These are phyloP conservation scores for Glebionis coronaria DNA, from an alignment of 129 eudicot species.

Conservation along the genomic window DNA sequence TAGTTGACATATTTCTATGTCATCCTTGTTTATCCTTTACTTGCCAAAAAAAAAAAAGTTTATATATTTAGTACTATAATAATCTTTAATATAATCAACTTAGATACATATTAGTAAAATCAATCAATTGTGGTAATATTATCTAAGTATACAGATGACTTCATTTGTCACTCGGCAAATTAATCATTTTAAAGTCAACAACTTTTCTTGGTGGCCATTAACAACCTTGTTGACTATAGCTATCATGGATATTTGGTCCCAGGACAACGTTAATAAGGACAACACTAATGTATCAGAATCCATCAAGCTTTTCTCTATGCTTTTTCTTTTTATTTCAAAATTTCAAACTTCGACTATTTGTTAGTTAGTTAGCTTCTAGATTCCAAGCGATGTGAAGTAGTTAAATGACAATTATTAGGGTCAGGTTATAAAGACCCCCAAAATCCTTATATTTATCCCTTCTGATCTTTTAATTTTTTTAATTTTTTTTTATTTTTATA, in stretches of 20 bases:
- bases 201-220: slow-evolving; percentile 29
- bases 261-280: slow-evolving; percentile 34
- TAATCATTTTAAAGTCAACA: slow-evolving; percentile 27
- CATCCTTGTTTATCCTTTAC: slow-evolving; percentile 5
- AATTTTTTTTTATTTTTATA: no score
- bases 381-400: no score
- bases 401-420: no score
- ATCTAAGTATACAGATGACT: slow-evolving; percentile 16
- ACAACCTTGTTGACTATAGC: slow-evolving; percentile 31
- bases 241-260: slow-evolving; percentile 44
- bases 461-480: no score
- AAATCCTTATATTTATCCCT: no score
- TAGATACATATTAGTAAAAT: neutral
- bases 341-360: neutral
- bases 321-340: slow-evolving; percentile 26
- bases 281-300: slow-evolving; percentile 23
- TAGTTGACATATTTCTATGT: slow-evolving; percentile 33
- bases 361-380: no score
- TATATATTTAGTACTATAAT: neutral
- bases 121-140: neutral
- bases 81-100: neutral
- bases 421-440: no score
- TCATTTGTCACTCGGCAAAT: slow-evolving; percentile 13
- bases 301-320: slow-evolving; percentile 12
- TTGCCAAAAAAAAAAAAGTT: neutral